Conservation (phyloP, 441 rosid species). For the Kokia cookei region DNA sequence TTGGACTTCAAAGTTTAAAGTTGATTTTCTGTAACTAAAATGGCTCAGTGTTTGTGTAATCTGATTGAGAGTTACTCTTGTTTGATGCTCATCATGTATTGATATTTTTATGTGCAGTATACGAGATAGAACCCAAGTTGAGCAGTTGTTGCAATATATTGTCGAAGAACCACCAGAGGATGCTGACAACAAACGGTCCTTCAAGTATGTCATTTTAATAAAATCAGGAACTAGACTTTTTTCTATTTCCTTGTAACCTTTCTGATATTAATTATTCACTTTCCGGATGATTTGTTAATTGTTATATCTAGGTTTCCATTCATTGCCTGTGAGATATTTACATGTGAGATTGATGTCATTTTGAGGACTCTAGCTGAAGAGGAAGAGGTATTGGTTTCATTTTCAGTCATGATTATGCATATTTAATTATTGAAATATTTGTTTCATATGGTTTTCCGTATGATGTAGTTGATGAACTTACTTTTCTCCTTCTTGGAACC, state of each 20-base stretch:
- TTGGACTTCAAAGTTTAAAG: not conserved
- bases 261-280: not conserved
- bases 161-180: constrained; percentile 78
- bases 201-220: constrained; percentile 55
- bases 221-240: not conserved
- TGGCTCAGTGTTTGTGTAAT: not conserved
- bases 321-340: constrained; percentile 91
- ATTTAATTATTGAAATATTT: not conserved
- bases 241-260: not conserved
- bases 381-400: constrained; percentile 54
- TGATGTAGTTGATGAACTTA: constrained; percentile 78
- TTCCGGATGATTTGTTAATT: constrained; percentile 5
- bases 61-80: not conserved
- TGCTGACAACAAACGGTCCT: constrained; percentile 73
- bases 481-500: constrained; percentile 96
- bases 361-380: constrained; percentile 88
- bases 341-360: constrained; percentile 95
- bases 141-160: constrained; percentile 60
- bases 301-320: constrained; percentile 73
- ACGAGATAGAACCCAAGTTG: constrained; percentile 74
- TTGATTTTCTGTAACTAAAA: not conserved
- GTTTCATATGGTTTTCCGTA: constrained; percentile 3
- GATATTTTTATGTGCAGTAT: constrained; percentile 39
- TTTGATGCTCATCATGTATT: constrained; percentile 4
- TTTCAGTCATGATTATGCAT: not conserved